phyloP scores from a whole-genome alignment of 2,329 filamentous ascomycete species.

The Chaetomium strumarium region DNA sequence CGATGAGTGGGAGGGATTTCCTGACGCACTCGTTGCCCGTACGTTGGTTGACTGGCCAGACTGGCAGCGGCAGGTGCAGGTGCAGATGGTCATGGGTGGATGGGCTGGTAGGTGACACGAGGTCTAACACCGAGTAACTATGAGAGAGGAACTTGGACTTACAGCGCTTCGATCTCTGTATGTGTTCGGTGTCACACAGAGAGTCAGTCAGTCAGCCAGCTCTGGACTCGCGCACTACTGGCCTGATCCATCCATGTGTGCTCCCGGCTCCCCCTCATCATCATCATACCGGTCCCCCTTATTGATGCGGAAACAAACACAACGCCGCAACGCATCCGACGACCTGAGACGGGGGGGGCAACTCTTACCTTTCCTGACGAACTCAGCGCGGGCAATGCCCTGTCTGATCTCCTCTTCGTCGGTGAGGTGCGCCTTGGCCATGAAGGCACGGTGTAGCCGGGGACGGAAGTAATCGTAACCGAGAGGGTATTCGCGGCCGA shows the following conservation, averaged over 20 bases:
- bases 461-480: constrained; percentile 76
- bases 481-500: constrained; percentile 80
- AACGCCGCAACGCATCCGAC: neutral
- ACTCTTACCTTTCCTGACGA: constrained; percentile 75
- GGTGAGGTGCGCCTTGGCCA: constrained; percentile 61
- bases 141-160: constrained; percentile 37
- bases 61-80: no score
- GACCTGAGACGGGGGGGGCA: no score
- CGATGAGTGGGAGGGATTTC: neutral
- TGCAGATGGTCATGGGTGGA: neutral
- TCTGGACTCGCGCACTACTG: neutral
- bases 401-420: constrained; percentile 71
- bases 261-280: no score
- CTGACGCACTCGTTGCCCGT: no score
- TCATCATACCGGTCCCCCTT: no score
- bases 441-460: constrained; percentile 79
- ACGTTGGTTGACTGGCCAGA: no score
- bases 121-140: no score
- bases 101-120: neutral
- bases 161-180: constrained; percentile 89
- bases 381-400: constrained; percentile 73
- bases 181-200: neutral
- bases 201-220: neutral
- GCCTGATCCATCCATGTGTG: no score
- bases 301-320: no score